These are phyloP conservation scores for Cornus kousa DNA, from an alignment of 148 eudicot species.

Conservation along the genomic window DNA sequence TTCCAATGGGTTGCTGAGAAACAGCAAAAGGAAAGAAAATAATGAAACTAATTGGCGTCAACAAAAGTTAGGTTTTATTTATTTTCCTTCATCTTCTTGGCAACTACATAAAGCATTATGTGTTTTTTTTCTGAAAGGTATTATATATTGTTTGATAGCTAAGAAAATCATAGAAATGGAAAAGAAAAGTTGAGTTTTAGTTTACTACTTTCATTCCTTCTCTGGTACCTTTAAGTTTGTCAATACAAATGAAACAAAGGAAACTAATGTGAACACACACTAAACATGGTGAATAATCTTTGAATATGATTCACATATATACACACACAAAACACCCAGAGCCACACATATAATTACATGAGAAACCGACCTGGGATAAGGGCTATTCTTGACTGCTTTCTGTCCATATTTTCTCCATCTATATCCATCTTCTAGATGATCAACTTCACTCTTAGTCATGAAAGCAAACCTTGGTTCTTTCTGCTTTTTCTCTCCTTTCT, in stretches of 20 bases:
- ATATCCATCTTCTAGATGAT: slow-evolving; percentile 66
- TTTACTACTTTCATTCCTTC: too few species aligned
- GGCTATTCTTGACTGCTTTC: slow-evolving; percentile 58
- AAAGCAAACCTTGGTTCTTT: slow-evolving; percentile 50
- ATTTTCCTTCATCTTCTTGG: background rate
- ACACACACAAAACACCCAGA: background rate
- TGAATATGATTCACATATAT: background rate
- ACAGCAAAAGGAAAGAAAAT: too few species aligned
- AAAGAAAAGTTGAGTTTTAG: too few species aligned
- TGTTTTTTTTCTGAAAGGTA: background rate
- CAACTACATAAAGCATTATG: background rate
- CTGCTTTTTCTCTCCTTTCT: slow-evolving; percentile 46
- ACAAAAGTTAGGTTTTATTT: background rate
- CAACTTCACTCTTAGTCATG: slow-evolving; percentile 66
- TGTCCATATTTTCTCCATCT: slow-evolving; percentile 67
- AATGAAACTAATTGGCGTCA: too few species aligned
- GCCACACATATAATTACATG: background rate
- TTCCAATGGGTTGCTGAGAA: too few species aligned
- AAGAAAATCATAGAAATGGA: too few species aligned
- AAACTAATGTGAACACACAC: too few species aligned
- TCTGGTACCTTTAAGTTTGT: too few species aligned
- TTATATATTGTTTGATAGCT: background rate
- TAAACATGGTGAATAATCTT: background rate
- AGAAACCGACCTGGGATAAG: slow-evolving; percentile 45
- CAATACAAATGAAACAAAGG: too few species aligned